Conservation (phyloP, 2,329 filamentous ascomycete species). For the Hyphodiscus sp. region DNA sequence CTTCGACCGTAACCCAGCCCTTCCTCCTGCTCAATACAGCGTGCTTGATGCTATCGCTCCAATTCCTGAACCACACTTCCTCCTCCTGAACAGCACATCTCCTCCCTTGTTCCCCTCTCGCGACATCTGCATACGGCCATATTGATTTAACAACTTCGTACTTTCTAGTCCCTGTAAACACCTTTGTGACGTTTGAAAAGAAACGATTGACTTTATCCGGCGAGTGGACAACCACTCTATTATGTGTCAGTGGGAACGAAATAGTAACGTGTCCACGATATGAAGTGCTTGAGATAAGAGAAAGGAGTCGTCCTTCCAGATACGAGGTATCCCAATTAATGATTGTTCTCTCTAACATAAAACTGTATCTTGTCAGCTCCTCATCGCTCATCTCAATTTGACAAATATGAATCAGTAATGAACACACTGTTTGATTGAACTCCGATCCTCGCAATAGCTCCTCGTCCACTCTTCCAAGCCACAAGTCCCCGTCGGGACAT, state of each 20-base stretch:
- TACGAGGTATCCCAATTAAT: conserved; percentile 49
- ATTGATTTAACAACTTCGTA: conserved; percentile 51
- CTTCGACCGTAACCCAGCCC: conserved; percentile 27
- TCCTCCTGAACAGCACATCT: conserved; percentile 45
- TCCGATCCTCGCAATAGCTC: conserved; percentile 21
- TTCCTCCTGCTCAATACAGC: conserved; percentile 28
- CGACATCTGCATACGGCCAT: conserved; percentile 48
- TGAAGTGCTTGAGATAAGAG: conserved; percentile 41
- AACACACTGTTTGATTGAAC: conserved; percentile 21
- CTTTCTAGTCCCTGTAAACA: conserved; percentile 46
- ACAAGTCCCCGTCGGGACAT: conserved; percentile 6
- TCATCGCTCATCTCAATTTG: conserved; percentile 30
- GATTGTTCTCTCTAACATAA: conserved; percentile 45
- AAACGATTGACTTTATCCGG: conserved; percentile 49
- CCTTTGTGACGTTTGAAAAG: conserved; percentile 43
- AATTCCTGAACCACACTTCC: conserved; percentile 49
- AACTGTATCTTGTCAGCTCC: conserved; percentile 28
- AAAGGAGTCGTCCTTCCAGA: conserved; percentile 48
- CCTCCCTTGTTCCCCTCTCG: conserved; percentile 39
- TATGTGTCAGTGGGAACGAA: conserved; percentile 44
- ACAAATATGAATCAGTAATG: neutral
- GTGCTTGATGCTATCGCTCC: conserved; percentile 40
- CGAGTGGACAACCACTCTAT: conserved; percentile 42
- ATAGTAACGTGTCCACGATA: conserved; percentile 46
- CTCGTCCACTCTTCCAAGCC: conserved; percentile 21